A percentile compares a stretch with the other conserved stretches of the same genome.
Evolutionary conservation across 2,329 filamentous ascomycete species (phyloP).

Genomic region (Intubia oerlemansii): DNA sequence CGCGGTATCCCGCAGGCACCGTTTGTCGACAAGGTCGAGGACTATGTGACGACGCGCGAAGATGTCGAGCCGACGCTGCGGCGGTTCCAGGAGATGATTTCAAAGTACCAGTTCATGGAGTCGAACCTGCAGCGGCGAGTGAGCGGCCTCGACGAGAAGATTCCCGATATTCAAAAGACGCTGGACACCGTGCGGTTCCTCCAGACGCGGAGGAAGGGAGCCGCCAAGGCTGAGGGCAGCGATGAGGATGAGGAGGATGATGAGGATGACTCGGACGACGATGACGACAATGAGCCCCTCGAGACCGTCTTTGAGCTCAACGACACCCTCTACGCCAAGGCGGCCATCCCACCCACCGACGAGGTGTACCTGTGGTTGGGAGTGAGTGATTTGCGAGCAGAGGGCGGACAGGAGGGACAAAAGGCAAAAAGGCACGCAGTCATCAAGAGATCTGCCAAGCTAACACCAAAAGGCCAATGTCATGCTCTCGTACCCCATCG

Average conservation of each 20-base stretch:
- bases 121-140: slow-evolving; percentile 72
- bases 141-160: slow-evolving; percentile 71
- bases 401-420: neutral
- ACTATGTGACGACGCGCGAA: slow-evolving; percentile 58
- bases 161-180: slow-evolving; percentile 93
- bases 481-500: slow-evolving; percentile 86
- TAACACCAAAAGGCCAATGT: slow-evolving; percentile 98
- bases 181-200: slow-evolving; percentile 79
- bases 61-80: slow-evolving; percentile 66
- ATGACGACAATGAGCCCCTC: slow-evolving; percentile 42
- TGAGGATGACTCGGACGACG: slow-evolving; percentile 4
- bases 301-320: slow-evolving; percentile 93
- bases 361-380: slow-evolving; percentile 98
- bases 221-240: neutral
- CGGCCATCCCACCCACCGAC: slow-evolving; percentile 57
- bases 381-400: slow-evolving; percentile 22
- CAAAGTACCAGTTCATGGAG: slow-evolving; percentile 99
- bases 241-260: slow-evolving; percentile 1
- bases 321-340: slow-evolving; percentile 84
- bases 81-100: slow-evolving; percentile 85
- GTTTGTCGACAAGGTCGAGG: slow-evolving; percentile 74
- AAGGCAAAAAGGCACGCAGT: neutral
- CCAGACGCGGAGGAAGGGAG: slow-evolving; percentile 18
- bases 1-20: slow-evolving; percentile 67
- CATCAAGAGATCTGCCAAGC: neutral